phyloP scores from a whole-genome alignment of 306 rosid genomes.

The Castanea mollissima region DNA sequence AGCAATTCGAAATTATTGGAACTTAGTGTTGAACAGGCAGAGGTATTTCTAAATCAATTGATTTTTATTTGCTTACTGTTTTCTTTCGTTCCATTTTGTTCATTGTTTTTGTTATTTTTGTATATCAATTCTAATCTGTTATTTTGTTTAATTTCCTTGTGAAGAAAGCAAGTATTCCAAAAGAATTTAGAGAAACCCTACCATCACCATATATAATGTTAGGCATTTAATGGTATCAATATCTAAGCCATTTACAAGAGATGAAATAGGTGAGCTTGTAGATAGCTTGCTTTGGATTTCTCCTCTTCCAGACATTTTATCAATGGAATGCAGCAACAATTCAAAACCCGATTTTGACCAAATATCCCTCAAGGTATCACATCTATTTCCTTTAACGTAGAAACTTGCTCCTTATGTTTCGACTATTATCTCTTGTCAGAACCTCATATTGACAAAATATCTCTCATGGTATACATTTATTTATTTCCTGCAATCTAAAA shows the following conservation, averaged over 20 bases:
- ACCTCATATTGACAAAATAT: no score
- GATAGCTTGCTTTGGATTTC: conserved; percentile 17
- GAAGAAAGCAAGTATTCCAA: not conserved
- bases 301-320: conserved; percentile 2
- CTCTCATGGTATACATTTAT: no score
- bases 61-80: not conserved
- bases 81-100: not conserved
- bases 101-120: not conserved
- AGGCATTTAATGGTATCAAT: not conserved
- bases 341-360: no score
- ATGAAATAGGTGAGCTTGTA: conserved; percentile 9
- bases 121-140: not conserved
- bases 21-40: not conserved
- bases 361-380: conserved; percentile 1
- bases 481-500: no score
- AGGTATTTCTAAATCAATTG: not conserved
- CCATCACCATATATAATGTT: conserved; percentile 8
- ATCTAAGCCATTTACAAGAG: not conserved
- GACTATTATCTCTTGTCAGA: not conserved
- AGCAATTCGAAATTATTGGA: not conserved
- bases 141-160: not conserved
- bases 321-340: conserved; percentile 1
- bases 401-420: not conserved
- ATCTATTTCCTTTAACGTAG: not conserved
- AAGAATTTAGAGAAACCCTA: conserved; percentile 13